Conservation (phyloP, 352 stramenopile genomes). For the Aphanomyces astaci region DNA sequence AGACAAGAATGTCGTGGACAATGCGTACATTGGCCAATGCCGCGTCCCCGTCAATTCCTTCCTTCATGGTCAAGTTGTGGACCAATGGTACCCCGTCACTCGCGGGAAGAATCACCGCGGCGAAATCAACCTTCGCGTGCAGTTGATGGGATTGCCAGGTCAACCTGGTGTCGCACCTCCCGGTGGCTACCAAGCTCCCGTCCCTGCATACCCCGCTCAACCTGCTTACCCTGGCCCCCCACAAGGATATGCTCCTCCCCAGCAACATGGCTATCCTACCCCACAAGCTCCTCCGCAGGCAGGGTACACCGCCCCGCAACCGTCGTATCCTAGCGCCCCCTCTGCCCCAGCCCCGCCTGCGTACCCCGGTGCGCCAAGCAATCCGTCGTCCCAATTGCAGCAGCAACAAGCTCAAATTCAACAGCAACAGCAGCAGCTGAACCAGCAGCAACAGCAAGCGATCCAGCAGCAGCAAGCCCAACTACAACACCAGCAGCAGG, state of each 20-base stretch:
- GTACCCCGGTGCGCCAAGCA: slow-evolving; percentile 6
- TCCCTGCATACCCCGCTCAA: neutral
- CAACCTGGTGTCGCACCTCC: neutral
- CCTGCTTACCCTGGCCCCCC: slow-evolving; percentile 18
- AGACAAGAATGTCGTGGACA: slow-evolving; percentile 77
- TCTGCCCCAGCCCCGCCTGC: neutral
- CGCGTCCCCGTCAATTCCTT: slow-evolving; percentile 71
- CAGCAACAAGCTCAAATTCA: slow-evolving; percentile 12
- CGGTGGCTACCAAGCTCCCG: slow-evolving; percentile 12
- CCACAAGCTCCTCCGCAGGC: slow-evolving; percentile 6
- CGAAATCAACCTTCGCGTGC: slow-evolving; percentile 76
- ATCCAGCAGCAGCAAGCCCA: neutral
- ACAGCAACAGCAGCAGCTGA: neutral
- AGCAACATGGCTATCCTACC: slow-evolving; percentile 29
- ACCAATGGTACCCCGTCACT: slow-evolving; percentile 79
- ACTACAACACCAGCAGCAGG: slow-evolving; percentile 7
- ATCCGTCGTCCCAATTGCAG: neutral
- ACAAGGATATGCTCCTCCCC: slow-evolving; percentile 31
- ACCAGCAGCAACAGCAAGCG: slow-evolving; percentile 16
- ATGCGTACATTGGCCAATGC: slow-evolving; percentile 63
- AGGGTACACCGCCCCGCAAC: neutral
- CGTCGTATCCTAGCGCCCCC: slow-evolving; percentile 12
- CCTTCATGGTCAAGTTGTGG: slow-evolving; percentile 45
- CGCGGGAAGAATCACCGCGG: slow-evolving; percentile 47
- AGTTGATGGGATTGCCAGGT: slow-evolving; percentile 36